These are phyloP conservation scores for Teunomyces tritomae DNA, from an alignment of 805 yeast species.

Conservation along the genomic window DNA sequence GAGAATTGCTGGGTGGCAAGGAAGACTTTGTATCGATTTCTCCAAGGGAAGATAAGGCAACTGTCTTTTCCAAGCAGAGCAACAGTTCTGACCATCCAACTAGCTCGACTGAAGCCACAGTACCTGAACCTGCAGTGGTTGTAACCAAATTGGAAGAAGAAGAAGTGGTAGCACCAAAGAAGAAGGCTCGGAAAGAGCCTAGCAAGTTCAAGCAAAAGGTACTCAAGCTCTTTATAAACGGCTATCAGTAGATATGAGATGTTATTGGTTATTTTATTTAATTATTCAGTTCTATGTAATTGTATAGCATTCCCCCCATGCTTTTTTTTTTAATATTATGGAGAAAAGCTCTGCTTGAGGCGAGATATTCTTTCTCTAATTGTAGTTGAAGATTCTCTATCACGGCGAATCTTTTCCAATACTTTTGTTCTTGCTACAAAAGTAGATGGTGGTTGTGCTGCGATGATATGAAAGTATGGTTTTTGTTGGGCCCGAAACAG, in stretches of 20 bases:
- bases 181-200: constrained; percentile 9
- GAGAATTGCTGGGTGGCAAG: not conserved
- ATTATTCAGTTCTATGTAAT: constrained; percentile 1
- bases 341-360: not conserved
- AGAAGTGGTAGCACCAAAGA: not conserved
- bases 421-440: not conserved
- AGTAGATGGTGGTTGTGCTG: not conserved
- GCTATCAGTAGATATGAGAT: constrained; percentile 16
- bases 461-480: not conserved
- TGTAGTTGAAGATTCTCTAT: not conserved
- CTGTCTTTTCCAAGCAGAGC: constrained; percentile 6
- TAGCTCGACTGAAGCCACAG: constrained; percentile 9
- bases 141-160: not conserved
- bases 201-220: constrained; percentile 18
- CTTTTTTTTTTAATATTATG: not conserved
- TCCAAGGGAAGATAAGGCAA: constrained; percentile 8
- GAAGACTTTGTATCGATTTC: not conserved
- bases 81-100: constrained; percentile 8
- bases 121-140: constrained; percentile 2
- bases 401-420: not conserved
- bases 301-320: not conserved
- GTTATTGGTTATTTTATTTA: not conserved
- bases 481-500: constrained; percentile 1
- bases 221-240: constrained; percentile 32
- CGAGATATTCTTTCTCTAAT: not conserved